phyloP scores from a whole-genome alignment of 164 flowering plant species.

The Cinnamomum micranthum region DNA sequence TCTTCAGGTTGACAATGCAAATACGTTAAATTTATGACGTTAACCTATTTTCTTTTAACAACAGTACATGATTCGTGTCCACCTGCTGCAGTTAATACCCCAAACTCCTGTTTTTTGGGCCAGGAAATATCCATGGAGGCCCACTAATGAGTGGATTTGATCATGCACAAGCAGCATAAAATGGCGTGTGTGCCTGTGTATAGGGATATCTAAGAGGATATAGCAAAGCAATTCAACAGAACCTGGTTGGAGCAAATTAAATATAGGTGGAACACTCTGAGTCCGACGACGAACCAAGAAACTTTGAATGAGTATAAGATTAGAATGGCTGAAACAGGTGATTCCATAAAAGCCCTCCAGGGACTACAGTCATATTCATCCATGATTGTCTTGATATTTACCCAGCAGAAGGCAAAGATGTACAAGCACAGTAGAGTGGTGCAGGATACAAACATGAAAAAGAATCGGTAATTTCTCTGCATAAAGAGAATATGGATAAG shows the following conservation, averaged over 20 bases:
- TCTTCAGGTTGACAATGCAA: not conserved
- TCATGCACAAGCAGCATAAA: too few species aligned
- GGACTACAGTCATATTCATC: conserved; percentile 22
- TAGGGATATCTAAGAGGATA: too few species aligned
- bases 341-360: conserved; percentile 46
- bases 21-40: too few species aligned
- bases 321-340: conserved; percentile 52
- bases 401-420: conserved; percentile 63
- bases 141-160: too few species aligned
- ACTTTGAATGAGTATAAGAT: conserved; percentile 53
- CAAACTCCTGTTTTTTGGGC: too few species aligned
- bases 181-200: too few species aligned
- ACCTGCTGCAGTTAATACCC: not conserved
- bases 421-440: conserved; percentile 58
- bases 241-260: conserved; percentile 71
- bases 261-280: conserved; percentile 54
- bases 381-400: conserved; percentile 41
- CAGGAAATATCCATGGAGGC: too few species aligned
- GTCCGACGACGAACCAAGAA: conserved; percentile 79
- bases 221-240: not conserved
- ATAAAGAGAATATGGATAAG: not conserved
- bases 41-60: too few species aligned
- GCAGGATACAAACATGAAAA: conserved; percentile 67
- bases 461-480: conserved; percentile 73
- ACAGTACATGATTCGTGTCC: not conserved